Evolutionary conservation across 176 grass and related monocot genomes (phyloP).

Genomic region (Rhynchospora pubera): DNA sequence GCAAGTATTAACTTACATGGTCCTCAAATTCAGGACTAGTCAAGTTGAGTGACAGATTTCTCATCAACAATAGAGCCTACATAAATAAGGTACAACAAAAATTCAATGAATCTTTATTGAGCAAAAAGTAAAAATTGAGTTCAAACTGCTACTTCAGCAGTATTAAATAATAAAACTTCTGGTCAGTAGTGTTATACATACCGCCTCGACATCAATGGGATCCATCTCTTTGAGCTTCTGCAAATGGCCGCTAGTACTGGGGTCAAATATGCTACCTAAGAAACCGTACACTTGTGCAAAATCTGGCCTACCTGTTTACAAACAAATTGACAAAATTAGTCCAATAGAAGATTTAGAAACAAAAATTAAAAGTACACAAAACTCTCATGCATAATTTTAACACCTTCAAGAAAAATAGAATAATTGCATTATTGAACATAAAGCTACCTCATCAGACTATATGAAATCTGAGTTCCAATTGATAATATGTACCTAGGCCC

Average conservation of each 20-base stretch:
- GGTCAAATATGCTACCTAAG: slow-evolving; percentile 90
- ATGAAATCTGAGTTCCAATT: not conserved
- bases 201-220: slow-evolving; percentile 98
- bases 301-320: slow-evolving; percentile 78
- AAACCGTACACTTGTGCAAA: slow-evolving; percentile 86
- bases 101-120: slow-evolving; percentile 2
- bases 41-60: slow-evolving; percentile 96
- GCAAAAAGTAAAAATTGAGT: slow-evolving; percentile 6
- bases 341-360: slow-evolving; percentile 18
- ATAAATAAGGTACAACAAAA: slow-evolving; percentile 7
- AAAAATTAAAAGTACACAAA: not conserved
- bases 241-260: slow-evolving; percentile 80
- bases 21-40: slow-evolving; percentile 94
- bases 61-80: slow-evolving; percentile 92
- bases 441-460: not conserved
- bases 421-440: not conserved
- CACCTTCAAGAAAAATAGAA: slow-evolving; percentile 6
- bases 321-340: slow-evolving; percentile 22
- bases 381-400: slow-evolving; percentile 1
- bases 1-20: slow-evolving; percentile 60
- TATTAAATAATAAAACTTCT: not conserved
- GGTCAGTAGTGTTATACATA: slow-evolving; percentile 28
- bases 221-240: slow-evolving; percentile 98
- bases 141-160: not conserved
- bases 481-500: not conserved